These are phyloP conservation scores for Smallanthus sonchifolius DNA, from an alignment of 129 eudicot genomes.

Conservation along the genomic window DNA sequence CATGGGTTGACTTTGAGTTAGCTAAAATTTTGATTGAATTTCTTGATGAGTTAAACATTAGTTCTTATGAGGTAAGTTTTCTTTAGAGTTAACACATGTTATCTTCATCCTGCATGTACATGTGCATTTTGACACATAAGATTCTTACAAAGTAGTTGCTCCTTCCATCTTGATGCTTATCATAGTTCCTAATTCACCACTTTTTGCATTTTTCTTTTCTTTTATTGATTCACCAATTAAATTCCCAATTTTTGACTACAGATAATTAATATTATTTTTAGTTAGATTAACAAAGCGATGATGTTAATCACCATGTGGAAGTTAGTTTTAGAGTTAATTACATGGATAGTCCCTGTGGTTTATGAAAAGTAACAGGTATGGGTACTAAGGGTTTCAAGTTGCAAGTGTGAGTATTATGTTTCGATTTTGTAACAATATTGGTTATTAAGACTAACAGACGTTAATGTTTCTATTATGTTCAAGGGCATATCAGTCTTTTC, in stretches of 20 bases:
- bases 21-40: constrained; percentile 69
- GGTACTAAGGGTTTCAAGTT: too few species aligned
- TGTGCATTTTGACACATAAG: not conserved
- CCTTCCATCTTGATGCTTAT: not conserved
- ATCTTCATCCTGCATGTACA: constrained; percentile 1
- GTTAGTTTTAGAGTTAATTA: too few species aligned
- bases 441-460: too few species aligned
- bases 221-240: not conserved
- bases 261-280: too few species aligned
- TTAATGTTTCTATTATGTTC: too few species aligned
- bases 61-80: constrained; percentile 70
- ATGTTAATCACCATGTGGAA: too few species aligned
- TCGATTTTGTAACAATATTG: too few species aligned
- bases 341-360: too few species aligned
- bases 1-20: constrained; percentile 85
- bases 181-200: not conserved
- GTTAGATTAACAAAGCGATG: too few species aligned
- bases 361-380: too few species aligned
- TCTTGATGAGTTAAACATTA: constrained; percentile 72
- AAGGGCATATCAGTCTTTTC: too few species aligned
- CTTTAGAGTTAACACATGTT: not conserved
- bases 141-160: not conserved
- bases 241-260: constrained; percentile 19
- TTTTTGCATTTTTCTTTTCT: not conserved
- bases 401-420: too few species aligned